Evolutionary conservation across 1,284 basidiomycete genomes (phyloP).

Genomic region (Boletus hoseneyae): DNA sequence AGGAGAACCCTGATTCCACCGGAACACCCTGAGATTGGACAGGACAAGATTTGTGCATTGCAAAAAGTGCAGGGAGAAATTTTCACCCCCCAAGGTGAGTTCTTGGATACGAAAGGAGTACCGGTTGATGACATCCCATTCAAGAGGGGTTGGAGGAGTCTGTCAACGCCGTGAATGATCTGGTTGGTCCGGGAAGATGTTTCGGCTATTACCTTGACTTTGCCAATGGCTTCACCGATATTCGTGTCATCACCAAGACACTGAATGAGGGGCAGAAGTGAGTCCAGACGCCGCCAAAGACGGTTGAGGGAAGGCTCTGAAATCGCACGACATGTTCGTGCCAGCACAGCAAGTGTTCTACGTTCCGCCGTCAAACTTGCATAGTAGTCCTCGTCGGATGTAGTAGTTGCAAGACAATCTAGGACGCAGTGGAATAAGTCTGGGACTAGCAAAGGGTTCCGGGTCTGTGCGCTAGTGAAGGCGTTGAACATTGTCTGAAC

Average conservation of each 20-base stretch:
- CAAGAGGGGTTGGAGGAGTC: not conserved
- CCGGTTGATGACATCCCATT: not conserved
- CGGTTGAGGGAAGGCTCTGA: slow-evolving; percentile 5
- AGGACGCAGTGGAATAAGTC: slow-evolving; percentile 7
- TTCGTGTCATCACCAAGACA: not conserved
- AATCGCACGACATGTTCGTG: slow-evolving; percentile 4
- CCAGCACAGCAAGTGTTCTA: not conserved
- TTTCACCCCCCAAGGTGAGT: not conserved
- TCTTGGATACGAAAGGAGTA: slow-evolving; percentile 1
- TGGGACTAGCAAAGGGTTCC: not conserved
- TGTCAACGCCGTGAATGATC: not conserved
- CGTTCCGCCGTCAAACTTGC: not conserved
- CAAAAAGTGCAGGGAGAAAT: not conserved
- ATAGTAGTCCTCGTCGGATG: not conserved
- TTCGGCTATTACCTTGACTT: not conserved
- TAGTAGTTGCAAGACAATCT: not conserved
- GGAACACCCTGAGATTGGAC: not conserved
- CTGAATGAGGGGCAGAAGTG: slow-evolving; percentile 3
- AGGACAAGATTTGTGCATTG: not conserved
- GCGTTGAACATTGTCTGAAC: not conserved
- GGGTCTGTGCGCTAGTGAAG: not conserved
- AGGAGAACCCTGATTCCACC: not conserved
- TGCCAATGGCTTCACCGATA: too few relatives aligned
- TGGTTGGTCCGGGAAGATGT: not conserved
- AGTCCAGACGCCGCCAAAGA: slow-evolving; percentile 7